Evolutionary conservation across 139 green algal genomes (phyloP).

Genomic region (Chlamydomonas sphaeroides): DNA sequence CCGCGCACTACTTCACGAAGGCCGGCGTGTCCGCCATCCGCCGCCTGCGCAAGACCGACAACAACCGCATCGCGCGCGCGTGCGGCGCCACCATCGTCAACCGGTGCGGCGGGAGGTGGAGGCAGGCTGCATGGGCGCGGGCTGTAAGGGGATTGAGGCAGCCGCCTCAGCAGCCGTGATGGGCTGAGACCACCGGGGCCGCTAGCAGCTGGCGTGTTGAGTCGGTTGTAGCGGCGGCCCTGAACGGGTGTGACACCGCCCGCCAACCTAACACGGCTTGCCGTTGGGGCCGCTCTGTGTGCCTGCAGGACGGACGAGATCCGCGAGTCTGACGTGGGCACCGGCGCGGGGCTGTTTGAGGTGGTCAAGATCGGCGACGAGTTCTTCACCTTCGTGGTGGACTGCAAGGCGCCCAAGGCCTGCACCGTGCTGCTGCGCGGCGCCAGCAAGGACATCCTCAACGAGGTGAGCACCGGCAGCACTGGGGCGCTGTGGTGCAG

Average conservation of each 20-base stretch:
- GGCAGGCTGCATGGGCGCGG: too few species aligned
- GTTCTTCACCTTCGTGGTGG: slow-evolving; percentile 98
- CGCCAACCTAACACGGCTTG: too few species aligned
- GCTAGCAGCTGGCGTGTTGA: too few species aligned
- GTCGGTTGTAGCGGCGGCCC: too few species aligned
- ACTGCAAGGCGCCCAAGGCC: slow-evolving; percentile 97
- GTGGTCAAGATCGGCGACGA: slow-evolving; percentile 98
- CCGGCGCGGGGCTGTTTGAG: slow-evolving; percentile 94
- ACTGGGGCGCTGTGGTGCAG: too few species aligned
- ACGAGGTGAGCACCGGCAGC: slow-evolving; percentile 76
- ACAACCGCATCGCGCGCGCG: slow-evolving; percentile 97
- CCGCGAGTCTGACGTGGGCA: slow-evolving; percentile 93
- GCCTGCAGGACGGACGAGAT: slow-evolving; percentile 88
- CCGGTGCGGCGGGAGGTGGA: slow-evolving; percentile 46
- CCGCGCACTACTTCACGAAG: slow-evolving; percentile 93
- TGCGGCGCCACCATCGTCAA: slow-evolving; percentile 96
- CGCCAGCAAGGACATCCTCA: slow-evolving; percentile 93
- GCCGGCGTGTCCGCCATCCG: slow-evolving; percentile 91
- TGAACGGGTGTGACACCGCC: too few species aligned
- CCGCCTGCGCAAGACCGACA: slow-evolving; percentile 98
- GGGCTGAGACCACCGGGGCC: too few species aligned
- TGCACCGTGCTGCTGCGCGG: slow-evolving; percentile 94
- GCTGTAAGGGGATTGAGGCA: too few species aligned
- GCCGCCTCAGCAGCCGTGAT: too few species aligned
- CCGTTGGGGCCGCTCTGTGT: too few species aligned